Evolutionary conservation across 257 asterid species (phyloP), one percentile per base, ranked within the genome.

Genomic region (Leptodermis oblonga): DNA sequence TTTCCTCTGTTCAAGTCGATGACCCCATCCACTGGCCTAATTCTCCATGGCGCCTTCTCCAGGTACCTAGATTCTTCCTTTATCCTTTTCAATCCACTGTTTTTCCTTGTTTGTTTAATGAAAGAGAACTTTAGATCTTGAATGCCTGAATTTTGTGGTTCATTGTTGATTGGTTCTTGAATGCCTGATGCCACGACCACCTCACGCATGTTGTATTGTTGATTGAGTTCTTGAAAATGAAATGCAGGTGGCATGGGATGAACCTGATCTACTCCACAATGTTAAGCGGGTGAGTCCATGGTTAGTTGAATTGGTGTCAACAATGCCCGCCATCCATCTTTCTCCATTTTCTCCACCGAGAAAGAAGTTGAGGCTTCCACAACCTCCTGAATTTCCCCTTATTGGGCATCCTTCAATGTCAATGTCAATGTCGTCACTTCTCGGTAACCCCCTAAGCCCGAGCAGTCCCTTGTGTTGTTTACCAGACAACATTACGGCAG

Each of bases 1-100:
- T 89, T 1, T 79, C 95, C 1, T 71, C 90, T 43, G 89, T 87
- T 70, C 88, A 81, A 22, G 90, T 82, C 3, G 86, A 86, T 23
- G 87, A 89, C 64, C 87, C 86, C 4, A 58, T 85, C 56, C 90
- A 68, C 69, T 87, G 96, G 96, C 95, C 96, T 77, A 85, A 84
- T 71, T 89, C 95, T 53, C 96, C 96, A 0, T 89, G 96, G 96
- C 86, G 96, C 78, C 86, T 89, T 77, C 95, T 89, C 70, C 92
- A 85, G 89, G 96, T 88, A 65, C 18, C 7, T 43, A 25, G 13
- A 55, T 23, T 13, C 8, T 39, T 4, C 5, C 28, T 15, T 64
- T 7, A 10, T 64, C 55, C 20, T 23, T 42, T 42, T 3, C 39
- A 14, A 5, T 64, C 23, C 10, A 1, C 41, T 41, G 68, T n/a